Evolutionary conservation across 2,329 filamentous ascomycete species (phyloP), one percentile per base, ranked within the genome.

Genomic region (Aspergillaceae sp.): DNA sequence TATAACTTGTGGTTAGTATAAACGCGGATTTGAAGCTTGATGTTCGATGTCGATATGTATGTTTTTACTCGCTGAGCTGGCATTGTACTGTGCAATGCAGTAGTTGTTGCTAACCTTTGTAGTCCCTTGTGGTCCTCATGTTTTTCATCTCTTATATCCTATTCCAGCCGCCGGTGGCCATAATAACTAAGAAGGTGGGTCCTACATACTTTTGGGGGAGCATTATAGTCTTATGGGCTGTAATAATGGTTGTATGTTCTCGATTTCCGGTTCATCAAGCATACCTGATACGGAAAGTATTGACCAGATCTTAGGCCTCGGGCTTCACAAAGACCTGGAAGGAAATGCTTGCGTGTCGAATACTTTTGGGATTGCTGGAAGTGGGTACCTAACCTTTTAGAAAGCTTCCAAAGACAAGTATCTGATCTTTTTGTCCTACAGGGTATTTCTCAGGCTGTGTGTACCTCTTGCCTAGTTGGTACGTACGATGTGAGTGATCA

Each of bases 381-480:
- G 60, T 59, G 29, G 52, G 48, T 53, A 28, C 29, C 19, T 19
- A 11, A 36, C n/a, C 34, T 11, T n/a, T 11, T 6, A 5, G 4
- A 19, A 6, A 19, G 5, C 6, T n/a, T 36, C 10, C 5, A 11
- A 36, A 3, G n/a, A n/a, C n/a, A n/a, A n/a, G n/a, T 38, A 38
- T 38, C 36, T 38, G 36, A 38, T 26, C n/a, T n/a, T 7, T 37
- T 2, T 19, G 29, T 26, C 6, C 7, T 41, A 35, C 63, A 42
- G 71, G 83, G 0, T 86, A 84, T 65, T 87, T 87, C 63, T 83
- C 83, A 0, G 78, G 78, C 43, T 83, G 78, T 43, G 81, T 85
- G 0, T 87, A 86, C 57, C 69, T 87, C 4, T 74, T 88, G n/a
- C 83, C 78, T 49, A 85, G 81, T 33, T 88, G 83, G 83, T 86